These are phyloP conservation scores for Penicillium chermesinum DNA, from an alignment of 495 filamentous ascomycete species.

Conservation along the genomic window DNA sequence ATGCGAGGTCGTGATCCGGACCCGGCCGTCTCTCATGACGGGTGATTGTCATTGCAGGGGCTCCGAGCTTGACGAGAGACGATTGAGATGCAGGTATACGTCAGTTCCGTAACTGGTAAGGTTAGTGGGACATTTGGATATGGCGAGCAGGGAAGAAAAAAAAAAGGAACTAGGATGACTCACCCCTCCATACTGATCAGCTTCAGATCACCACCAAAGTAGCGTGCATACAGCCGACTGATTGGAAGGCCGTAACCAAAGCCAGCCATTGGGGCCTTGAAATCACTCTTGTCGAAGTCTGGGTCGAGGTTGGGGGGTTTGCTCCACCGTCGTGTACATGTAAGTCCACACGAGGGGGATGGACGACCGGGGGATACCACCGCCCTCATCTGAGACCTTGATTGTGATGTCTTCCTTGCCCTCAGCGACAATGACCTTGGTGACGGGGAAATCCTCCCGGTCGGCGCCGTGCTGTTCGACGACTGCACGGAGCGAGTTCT, in stretches of 20 bases:
- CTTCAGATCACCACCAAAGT: conserved; percentile 96
- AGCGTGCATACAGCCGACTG: conserved; percentile 86
- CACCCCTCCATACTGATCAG: conserved; percentile 99
- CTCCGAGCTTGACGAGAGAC: conserved; percentile 90
- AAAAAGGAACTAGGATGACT: too few relatives aligned
- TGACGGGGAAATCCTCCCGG: conserved; percentile 91
- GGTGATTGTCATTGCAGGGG: conserved; percentile 97
- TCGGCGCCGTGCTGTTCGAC: conserved; percentile 95
- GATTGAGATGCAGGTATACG: conserved; percentile 95
- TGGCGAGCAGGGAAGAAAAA: neutral
- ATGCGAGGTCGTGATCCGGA: conserved; percentile 43
- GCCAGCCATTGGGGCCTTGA: conserved; percentile 98
- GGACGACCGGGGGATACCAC: conserved; percentile 82
- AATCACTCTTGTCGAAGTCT: conserved; percentile 98
- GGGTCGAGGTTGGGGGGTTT: conserved; percentile 91
- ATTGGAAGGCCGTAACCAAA: conserved; percentile 97
- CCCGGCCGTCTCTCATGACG: conserved; percentile 78
- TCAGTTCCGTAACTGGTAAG: conserved; percentile 84
- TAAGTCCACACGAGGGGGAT: conserved; percentile 99
- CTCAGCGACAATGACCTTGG: conserved; percentile 94
- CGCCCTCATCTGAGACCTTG: conserved; percentile 94
- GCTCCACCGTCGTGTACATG: conserved; percentile 98
- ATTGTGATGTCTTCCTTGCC: conserved; percentile 98
- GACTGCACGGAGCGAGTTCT: conserved; percentile 94
- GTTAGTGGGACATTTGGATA: conserved; percentile 2